Evolutionary conservation across 2,329 filamentous ascomycete genomes (phyloP).

Genomic region (Rugonectria rugulosa): DNA sequence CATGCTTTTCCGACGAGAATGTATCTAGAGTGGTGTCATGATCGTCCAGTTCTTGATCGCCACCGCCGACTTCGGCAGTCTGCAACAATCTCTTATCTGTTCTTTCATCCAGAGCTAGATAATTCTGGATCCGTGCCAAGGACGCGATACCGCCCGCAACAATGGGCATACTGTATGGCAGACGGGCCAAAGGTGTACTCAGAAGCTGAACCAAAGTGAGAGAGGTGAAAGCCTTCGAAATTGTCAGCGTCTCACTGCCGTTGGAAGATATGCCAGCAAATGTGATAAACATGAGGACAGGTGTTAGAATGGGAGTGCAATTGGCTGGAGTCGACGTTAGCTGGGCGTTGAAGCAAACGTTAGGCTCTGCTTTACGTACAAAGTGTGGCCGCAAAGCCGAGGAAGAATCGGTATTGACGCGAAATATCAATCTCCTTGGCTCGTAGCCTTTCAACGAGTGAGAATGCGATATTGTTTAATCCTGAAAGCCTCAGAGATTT

Average conservation of each 20-base stretch:
- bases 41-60: no score
- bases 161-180: neutral
- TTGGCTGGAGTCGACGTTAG: neutral
- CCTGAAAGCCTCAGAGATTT: neutral
- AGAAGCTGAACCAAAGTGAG: neutral
- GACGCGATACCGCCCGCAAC: neutral
- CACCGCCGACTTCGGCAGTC: neutral
- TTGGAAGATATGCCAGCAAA: neutral
- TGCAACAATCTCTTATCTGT: neutral
- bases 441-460: neutral
- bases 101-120: neutral
- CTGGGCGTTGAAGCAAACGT: neutral
- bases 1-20: neutral
- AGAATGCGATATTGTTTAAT: neutral
- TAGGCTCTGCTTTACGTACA: neutral
- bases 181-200: neutral
- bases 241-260: neutral
- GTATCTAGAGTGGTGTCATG: no score
- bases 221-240: neutral
- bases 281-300: neutral
- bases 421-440: neutral
- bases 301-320: neutral
- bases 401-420: neutral
- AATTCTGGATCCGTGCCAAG: neutral
- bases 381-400: neutral